Evolutionary conservation across 208 protist genomes (phyloP).

Genomic region (Crithidia acanthocephali): DNA sequence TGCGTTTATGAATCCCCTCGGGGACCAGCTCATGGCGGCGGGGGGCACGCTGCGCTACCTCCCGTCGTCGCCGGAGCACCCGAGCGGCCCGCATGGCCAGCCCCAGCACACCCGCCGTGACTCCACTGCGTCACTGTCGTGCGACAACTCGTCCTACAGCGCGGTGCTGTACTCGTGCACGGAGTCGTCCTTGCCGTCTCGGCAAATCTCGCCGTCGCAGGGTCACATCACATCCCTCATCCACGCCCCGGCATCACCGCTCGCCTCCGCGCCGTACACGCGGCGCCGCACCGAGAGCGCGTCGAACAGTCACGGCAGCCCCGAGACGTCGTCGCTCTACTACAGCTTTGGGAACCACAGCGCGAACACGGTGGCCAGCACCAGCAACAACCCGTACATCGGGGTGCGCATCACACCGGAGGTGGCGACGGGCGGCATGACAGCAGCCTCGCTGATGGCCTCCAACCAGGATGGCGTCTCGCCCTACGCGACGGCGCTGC

Average conservation of each 20-base stretch:
- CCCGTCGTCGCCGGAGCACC: too few relatives aligned
- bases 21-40: neutral
- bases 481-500: constrained; percentile 6
- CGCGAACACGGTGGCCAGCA: constrained; percentile 8
- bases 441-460: too few relatives aligned
- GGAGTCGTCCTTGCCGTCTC: constrained; percentile 1
- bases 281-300: constrained; percentile 7
- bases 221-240: neutral
- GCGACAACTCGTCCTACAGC: constrained; percentile 4
- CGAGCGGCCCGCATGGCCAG: neutral
- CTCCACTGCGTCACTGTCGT: constrained; percentile 15
- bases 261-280: neutral
- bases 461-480: constrained; percentile 3
- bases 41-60: neutral
- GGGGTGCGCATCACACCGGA: constrained; percentile 22
- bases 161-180: constrained; percentile 17
- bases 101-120: neutral
- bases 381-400: constrained; percentile 31
- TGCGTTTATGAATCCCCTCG: neutral
- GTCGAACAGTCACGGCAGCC: neutral
- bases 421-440: too few relatives aligned
- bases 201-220: neutral
- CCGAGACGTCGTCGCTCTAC: constrained; percentile 12
- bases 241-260: neutral
- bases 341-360: constrained; percentile 21